Evolutionary conservation across 352 stramenopile genomes (phyloP), one percentile per base, ranked within the genome.

Genomic region (Halophytophthora polymorphica): DNA sequence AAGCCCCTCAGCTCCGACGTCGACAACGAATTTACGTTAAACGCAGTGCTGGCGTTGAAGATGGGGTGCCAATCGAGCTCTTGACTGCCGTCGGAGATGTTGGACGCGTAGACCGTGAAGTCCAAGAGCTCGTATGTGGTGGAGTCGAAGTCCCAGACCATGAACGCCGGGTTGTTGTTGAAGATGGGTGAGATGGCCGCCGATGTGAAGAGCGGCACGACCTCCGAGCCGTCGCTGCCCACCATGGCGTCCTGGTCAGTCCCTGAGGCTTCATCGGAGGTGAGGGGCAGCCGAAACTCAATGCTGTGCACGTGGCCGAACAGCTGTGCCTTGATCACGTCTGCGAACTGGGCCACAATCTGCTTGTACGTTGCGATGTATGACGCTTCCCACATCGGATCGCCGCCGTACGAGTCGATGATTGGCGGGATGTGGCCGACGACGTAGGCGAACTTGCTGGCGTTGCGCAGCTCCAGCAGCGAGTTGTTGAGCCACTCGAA

Each of bases 221-320:
- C 43, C 11, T 77, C 56, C 8, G 58, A 56, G 13, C 50, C 59
- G 28, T 64, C 58, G 6, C 6, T 31, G 13, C 40, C 35, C 0
- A 46, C 56, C 45, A 58, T 52, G 10, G 66, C 49, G n/a, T 49
- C 18, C 7, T 58, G 48, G 19, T 65, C 42, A 13, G 53, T 53
- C 22, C 41, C 25, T 11, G 54, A 43, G 1, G 33, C 46, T 29
- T 62, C 44, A 18, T 52, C 25, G 22, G n/a, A 41, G 17, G 53
- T 51, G 25, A 71, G 41, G 13, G 75, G 69, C 23, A 86, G 44
- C 23, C 92, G 86, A 57, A 97, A 95, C 71, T 98, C 92, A 56
- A 97, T 71, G 15, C 77, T 89, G 68, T 98, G 92, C 6, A 97
- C 70, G 67, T 98, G 92, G 6, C 88, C 92, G 73, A 96, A 98